Evolutionary conservation across 495 filamentous ascomycete genomes (phyloP).

Genomic region (Ramalina peruviana): DNA sequence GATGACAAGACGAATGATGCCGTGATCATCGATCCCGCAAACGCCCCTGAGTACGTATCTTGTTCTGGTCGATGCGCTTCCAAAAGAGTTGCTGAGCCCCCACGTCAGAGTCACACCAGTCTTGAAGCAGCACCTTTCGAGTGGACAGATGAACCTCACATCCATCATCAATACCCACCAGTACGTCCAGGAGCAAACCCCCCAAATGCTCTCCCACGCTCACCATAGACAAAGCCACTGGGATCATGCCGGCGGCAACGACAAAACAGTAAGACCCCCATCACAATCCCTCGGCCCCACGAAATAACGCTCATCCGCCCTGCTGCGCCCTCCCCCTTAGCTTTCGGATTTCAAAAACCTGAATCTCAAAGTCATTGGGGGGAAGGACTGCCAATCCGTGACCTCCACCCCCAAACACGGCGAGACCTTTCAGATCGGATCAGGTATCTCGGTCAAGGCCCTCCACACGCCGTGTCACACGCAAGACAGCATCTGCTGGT

Average conservation of each 20-base stretch:
- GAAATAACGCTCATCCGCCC: neutral
- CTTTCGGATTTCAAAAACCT: conserved; percentile 50
- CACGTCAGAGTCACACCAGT: conserved; percentile 60
- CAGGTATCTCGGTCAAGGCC: conserved; percentile 68
- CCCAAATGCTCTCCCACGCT: neutral
- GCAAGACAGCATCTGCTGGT: conserved; percentile 93
- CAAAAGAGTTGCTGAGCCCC: neutral
- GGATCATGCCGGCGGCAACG: conserved; percentile 91
- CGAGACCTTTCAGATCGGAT: conserved; percentile 70
- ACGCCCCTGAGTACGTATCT: conserved; percentile 68
- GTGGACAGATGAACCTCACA: conserved; percentile 64
- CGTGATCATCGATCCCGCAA: conserved; percentile 90
- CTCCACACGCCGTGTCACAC: conserved; percentile 95
- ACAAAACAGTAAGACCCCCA: conserved; percentile 44
- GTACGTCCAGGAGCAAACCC: conserved; percentile 33
- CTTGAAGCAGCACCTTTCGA: conserved; percentile 55
- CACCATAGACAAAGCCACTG: conserved; percentile 47
- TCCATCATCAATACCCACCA: conserved; percentile 95
- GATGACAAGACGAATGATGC: conserved; percentile 86
- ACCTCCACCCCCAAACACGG: conserved; percentile 60
- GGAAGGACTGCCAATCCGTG: conserved; percentile 71
- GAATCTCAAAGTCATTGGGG: conserved; percentile 67
- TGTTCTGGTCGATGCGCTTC: neutral
- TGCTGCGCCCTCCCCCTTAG: conserved; percentile 28
- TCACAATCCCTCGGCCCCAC: conserved; percentile 9